Evolutionary conservation across 208 protist species (phyloP).

Genomic region (Trypanosoma rangeli): DNA sequence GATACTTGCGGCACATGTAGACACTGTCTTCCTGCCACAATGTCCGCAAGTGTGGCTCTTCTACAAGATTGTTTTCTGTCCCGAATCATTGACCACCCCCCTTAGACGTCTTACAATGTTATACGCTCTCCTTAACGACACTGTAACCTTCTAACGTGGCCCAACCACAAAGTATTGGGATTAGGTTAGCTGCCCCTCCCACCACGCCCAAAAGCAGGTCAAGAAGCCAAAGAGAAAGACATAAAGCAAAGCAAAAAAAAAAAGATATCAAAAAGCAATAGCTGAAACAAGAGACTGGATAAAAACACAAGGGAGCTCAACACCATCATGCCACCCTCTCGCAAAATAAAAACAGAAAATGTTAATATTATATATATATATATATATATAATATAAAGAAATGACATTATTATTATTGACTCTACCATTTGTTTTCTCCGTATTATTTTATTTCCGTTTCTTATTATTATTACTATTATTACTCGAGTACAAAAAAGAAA

Average conservation of each 20-base stretch:
- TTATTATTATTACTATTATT: not conserved
- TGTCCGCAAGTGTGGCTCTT: conserved; percentile 15
- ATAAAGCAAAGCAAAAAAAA: conserved; percentile 4
- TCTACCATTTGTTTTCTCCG: too few species aligned
- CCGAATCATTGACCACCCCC: not conserved
- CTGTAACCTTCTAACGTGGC: not conserved
- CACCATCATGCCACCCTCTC: too few species aligned
- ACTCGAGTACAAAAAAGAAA: not conserved
- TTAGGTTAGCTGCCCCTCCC: not conserved
- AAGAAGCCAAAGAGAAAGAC: not conserved
- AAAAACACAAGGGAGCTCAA: too few species aligned
- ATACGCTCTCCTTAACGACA: not conserved
- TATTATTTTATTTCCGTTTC: not conserved
- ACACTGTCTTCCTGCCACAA: conserved; percentile 8
- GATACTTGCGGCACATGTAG: not conserved
- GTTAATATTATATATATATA: too few species aligned
- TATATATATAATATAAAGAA: too few species aligned
- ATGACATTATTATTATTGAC: too few species aligned
- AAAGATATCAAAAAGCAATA: too few species aligned
- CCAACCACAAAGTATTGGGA: too few species aligned
- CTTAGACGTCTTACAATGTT: not conserved
- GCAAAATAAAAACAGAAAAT: too few species aligned
- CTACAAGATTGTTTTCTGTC: not conserved
- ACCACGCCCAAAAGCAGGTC: not conserved
- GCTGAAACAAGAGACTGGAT: too few species aligned